These are phyloP conservation scores for Tetrapisispora fleetii DNA, from an alignment of 805 yeast genomes.

Conservation along the genomic window DNA sequence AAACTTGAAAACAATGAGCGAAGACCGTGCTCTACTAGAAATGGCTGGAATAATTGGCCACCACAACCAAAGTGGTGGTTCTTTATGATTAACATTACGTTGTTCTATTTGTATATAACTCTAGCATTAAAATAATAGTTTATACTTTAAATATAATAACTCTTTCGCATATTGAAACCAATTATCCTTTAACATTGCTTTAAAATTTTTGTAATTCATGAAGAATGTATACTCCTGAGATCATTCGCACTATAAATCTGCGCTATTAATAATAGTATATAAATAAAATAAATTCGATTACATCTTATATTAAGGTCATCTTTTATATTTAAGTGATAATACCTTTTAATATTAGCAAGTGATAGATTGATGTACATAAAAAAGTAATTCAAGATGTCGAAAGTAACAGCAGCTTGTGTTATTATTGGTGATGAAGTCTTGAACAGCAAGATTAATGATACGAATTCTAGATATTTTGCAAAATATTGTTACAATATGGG, in stretches of 20 bases:
- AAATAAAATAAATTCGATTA: too few relatives aligned
- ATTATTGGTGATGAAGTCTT: constrained; percentile 80
- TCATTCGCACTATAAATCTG: too few relatives aligned
- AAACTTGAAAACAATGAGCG: constrained; percentile 57
- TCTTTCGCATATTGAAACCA: too few relatives aligned
- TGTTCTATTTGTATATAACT: background rate
- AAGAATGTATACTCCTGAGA: too few relatives aligned
- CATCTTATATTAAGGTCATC: too few relatives aligned
- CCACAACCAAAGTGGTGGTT: constrained; percentile 39
- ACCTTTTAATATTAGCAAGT: too few relatives aligned
- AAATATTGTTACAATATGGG: constrained; percentile 58
- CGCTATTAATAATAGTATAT: too few relatives aligned
- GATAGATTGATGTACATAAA: too few relatives aligned
- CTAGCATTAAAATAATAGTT: background rate
- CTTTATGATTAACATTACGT: constrained; percentile 23
- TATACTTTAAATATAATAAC: too few relatives aligned
- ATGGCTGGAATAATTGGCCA: constrained; percentile 62
- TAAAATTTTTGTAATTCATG: too few relatives aligned
- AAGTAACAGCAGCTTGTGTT: constrained; percentile 27
- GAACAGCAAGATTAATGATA: constrained; percentile 74
- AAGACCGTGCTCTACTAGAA: constrained; percentile 77
- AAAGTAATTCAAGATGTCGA: constrained; percentile 11
- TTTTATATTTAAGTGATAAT: too few relatives aligned
- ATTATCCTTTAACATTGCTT: too few relatives aligned
- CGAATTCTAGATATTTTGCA: constrained; percentile 68